These are phyloP conservation scores for Mycena rebaudengoi DNA, from an alignment of 768 basidiomycete genomes.

Conservation along the genomic window DNA sequence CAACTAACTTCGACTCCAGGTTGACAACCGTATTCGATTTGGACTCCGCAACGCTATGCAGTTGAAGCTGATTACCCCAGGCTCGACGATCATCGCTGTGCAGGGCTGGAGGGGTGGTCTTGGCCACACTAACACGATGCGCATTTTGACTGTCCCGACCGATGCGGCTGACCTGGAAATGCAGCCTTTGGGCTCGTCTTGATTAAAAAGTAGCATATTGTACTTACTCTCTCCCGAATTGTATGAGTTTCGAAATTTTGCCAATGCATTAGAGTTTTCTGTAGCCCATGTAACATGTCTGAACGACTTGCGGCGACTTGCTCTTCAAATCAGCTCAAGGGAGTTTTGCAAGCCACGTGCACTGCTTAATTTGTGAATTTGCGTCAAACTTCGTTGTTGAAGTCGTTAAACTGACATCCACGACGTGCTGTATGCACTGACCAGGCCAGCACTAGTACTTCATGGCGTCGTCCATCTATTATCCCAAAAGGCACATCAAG, in stretches of 20 bases:
- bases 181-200: conserved; percentile 59
- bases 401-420: no score
- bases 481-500: conserved; percentile 26
- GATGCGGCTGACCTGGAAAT: conserved; percentile 80
- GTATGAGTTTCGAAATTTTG: no score
- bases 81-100: conserved; percentile 90
- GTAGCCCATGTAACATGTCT: no score
- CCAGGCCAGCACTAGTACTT: background rate
- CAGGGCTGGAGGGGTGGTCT: conserved; percentile 99
- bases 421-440: no score
- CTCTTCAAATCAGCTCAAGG: no score
- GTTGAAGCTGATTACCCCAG: conserved; percentile 87
- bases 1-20: conserved; percentile 50
- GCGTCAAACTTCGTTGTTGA: no score
- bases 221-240: background rate
- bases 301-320: no score
- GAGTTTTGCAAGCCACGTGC: no score
- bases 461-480: conserved; percentile 30
- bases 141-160: conserved; percentile 85
- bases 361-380: no score
- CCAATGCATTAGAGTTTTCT: no score
- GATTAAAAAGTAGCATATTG: conserved; percentile 3
- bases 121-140: conserved; percentile 93
- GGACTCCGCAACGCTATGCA: conserved; percentile 85
- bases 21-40: conserved; percentile 90